Evolutionary conservation across 2,329 filamentous ascomycete species (phyloP).

Genomic region (Xenoacremonium recifei): DNA sequence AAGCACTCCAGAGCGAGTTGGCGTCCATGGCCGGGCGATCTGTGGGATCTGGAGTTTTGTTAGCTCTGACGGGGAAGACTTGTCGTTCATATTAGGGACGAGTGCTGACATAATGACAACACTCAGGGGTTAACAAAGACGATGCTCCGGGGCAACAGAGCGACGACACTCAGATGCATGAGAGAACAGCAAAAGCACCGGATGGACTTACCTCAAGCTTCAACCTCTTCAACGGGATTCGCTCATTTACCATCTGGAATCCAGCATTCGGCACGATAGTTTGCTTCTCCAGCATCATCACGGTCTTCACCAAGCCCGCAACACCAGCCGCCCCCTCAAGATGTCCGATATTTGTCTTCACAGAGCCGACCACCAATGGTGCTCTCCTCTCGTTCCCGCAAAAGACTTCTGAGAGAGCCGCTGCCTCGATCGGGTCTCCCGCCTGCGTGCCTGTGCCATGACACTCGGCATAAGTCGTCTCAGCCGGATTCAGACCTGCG

Average conservation of each 20-base stretch:
- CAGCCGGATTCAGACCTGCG: conserved; percentile 25
- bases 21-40: too few species aligned
- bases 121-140: too few species aligned
- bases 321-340: conserved; percentile 5
- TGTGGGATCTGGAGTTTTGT: too few species aligned
- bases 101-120: too few species aligned
- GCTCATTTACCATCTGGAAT: not conserved
- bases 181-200: too few species aligned
- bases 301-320: conserved; percentile 2
- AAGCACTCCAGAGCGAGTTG: too few species aligned
- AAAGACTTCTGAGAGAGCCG: conserved; percentile 28
- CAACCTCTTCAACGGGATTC: not conserved
- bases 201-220: not conserved
- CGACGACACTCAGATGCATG: too few species aligned
- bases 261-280: not conserved
- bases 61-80: too few species aligned
- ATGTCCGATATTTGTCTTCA: conserved; percentile 22
- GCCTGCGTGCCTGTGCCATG: conserved; percentile 51
- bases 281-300: conserved; percentile 1
- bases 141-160: too few species aligned
- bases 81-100: too few species aligned
- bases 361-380: conserved; percentile 9
- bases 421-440: conserved; percentile 43
- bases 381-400: conserved; percentile 32
- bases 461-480: conserved; percentile 33